Evolutionary conservation across 805 yeast genomes (phyloP), one percentile per base, ranked within the genome.

Genomic region (Metschnikowia kunwiensis): DNA sequence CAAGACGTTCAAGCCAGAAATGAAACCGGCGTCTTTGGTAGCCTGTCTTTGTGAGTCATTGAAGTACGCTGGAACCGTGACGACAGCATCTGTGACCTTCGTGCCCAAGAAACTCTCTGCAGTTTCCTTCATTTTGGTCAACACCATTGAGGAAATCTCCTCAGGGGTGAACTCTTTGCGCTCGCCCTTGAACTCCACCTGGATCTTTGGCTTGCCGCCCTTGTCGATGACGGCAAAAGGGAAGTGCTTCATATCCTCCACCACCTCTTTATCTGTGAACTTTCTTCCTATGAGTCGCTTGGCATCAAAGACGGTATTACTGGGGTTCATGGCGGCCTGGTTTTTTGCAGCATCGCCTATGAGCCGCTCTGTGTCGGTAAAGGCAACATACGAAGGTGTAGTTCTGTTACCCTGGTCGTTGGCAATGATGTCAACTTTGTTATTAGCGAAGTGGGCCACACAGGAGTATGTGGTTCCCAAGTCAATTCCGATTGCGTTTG

Each of bases 371-470:
- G 89, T 77, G 60, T 87, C 96, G 20, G 95, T 87, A 78, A 89
- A 89, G 34, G 95, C 96, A 46, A 91, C 97, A 63, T 85, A 89
- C 23, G 97, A 88, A 24, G 97, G 97, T 13, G 97, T 89, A 46
- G 95, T 91, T 75, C 97, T 85, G 77, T 91, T 89, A 75, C 97
- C 97, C 73, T 91, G 97, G 66, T 89, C 96, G 61, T 89, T 89
- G 55, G 97, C 96, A 57, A 89, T 80, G 59, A 89, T 89, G 60
- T 91, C 97, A 43, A 89, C 97, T 55, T 95, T 75, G 60, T 86
- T 94, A 55, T 84, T 83, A 33, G 67, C 44, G 32, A 49, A 54
- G 43, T 54, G 58, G 57, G 96, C 97, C 45, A 91, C 97, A 79
- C 97, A 89, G 9, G 96, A 89, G 77, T 89, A 89, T 5, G 97